Base-by-base conservation (phyloP, 2,329 filamentous ascomycete species). In the Eurotiales sp. region DNA sequence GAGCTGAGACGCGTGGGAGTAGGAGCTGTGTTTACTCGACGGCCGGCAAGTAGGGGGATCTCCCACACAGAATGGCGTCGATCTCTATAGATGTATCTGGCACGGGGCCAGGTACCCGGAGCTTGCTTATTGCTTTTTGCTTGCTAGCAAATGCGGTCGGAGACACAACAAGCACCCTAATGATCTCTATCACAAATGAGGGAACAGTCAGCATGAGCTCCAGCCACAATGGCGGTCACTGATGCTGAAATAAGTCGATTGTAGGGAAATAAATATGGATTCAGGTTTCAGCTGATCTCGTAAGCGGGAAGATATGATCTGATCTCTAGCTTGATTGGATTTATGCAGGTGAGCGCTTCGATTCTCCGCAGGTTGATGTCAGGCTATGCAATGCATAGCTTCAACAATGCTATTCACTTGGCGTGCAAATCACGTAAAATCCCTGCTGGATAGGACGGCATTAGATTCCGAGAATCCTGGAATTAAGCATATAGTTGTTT, bases 281-380 rank as follows among this genome's bases (percentile, higher is more conserved):
- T 14, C 34, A 46, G 11, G 34, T 47, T 47, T 40, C 45, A 30
- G 23, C 45, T 47, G 34, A 40, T 22, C 5, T 19, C 15, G 34
- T 22, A n/a, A 39, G 36, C 17, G 22, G 19, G 32, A n/a, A 34
- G 14, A 34, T 15, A 15, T 8, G 30, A n/a, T 10, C 14, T 8
- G 30, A n/a, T 10, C 14, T 34, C 11, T 34, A 34, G 32, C 3
- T 36, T 14, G 32, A 36, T 10, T 27, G n/a, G n/a, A n/a, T n/a
- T 15, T 8, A 4, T 19, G 32, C n/a, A 36, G n/a, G 14, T n/a
- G 8, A 5, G 25, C 25, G 5, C 7, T 3, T 36, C 12, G 32
- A 36, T 8, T n/a, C 32, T n/a, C 15, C 10, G 32, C 2, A 36
- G 19, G 8, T 15, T 19, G 32, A 17, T 36, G 32, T 36, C 32